phyloP scores from a whole-genome alignment of 495 filamentous ascomycete genomes.

The Xylaria grammica region DNA sequence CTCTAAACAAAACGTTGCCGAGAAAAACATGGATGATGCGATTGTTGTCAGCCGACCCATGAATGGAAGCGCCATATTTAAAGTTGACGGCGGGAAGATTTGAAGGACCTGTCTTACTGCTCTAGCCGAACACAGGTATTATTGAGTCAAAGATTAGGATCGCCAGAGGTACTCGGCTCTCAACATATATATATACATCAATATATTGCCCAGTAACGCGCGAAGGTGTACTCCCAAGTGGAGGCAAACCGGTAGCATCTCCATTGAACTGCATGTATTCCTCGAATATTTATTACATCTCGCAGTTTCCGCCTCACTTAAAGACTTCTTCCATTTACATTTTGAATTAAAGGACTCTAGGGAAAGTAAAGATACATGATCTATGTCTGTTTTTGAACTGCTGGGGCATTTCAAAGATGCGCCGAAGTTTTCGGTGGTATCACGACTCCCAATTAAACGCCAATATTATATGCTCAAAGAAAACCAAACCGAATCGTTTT shows the following conservation, averaged over 20 bases:
- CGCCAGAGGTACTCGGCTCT: no score
- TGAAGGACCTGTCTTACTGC: background rate
- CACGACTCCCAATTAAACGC: constrained; percentile 8
- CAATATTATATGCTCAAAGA: constrained; percentile 13
- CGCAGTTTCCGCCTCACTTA: no score
- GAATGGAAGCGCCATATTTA: constrained; percentile 64
- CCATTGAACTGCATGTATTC: no score
- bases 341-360: background rate
- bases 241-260: background rate
- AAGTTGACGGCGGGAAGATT: constrained; percentile 34
- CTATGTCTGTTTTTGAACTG: no score
- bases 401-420: no score
- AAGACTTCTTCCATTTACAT: no score
- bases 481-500: background rate
- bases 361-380: no score
- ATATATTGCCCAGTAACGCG: background rate
- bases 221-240: background rate
- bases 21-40: constrained; percentile 75
- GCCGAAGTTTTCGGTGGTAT: no score
- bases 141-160: no score
- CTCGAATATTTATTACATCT: no score
- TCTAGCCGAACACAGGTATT: background rate
- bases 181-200: no score
- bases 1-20: constrained; percentile 71
- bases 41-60: constrained; percentile 91